Conservation (phyloP, 202 grass and related monocot genomes). For the Setaria viridis region DNA sequence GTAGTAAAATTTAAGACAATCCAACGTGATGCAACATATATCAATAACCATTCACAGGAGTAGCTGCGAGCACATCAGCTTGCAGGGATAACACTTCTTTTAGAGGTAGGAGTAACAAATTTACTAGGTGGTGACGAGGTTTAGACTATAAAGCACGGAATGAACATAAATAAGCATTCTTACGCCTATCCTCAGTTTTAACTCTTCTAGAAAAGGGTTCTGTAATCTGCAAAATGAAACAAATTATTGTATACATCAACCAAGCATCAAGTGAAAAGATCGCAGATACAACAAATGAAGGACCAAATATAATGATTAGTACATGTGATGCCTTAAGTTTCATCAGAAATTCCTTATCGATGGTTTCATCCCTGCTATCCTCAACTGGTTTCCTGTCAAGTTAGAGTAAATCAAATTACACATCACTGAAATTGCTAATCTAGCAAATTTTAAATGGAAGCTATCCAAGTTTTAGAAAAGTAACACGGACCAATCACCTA, state of each 20-base stretch:
- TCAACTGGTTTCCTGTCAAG: slow-evolving; percentile 54
- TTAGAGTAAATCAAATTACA: slow-evolving; percentile 28
- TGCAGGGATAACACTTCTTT: background rate
- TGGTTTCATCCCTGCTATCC: slow-evolving; percentile 51
- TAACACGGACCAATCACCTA: slow-evolving; percentile 20
- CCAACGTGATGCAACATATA: background rate
- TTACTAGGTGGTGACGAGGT: background rate
- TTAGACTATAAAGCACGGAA: slow-evolving; percentile 17
- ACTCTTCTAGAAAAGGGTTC: slow-evolving; percentile 32
- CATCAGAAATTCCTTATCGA: slow-evolving; percentile 52
- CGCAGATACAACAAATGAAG: background rate
- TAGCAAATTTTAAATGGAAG: background rate
- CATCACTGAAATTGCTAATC: background rate
- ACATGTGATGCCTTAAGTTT: slow-evolving; percentile 56
- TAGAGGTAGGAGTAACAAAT: background rate
- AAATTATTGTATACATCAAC: slow-evolving; percentile 30
- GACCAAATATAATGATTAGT: background rate
- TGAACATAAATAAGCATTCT: slow-evolving; percentile 24
- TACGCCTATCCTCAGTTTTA: slow-evolving; percentile 58
- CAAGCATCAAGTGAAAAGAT: slow-evolving; percentile 8
- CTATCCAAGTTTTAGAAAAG: background rate
- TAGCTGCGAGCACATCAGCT: background rate
- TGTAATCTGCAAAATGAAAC: slow-evolving; percentile 35
- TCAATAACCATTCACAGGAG: background rate
- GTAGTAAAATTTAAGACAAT: background rate